Conservation (phyloP, 1,284 basidiomycete genomes). For the Ganoderma resinaceum region DNA sequence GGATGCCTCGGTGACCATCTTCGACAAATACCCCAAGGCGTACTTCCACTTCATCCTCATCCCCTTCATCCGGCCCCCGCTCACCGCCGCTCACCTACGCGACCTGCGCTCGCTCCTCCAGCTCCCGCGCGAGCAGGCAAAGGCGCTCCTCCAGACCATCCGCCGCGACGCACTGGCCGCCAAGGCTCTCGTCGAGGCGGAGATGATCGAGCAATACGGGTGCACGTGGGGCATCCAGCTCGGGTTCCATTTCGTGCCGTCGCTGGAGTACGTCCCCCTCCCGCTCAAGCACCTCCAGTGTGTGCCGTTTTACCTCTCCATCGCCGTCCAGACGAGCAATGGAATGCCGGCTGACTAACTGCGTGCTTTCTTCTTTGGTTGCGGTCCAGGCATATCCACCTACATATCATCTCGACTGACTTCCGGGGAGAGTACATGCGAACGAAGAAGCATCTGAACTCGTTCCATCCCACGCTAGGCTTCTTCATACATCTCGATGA, state of each 20-base stretch:
- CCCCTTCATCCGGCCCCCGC: conserved; percentile 54
- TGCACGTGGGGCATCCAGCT: conserved; percentile 83
- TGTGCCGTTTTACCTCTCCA: conserved; percentile 12
- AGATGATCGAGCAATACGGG: conserved; percentile 83
- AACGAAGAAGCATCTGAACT: conserved; percentile 94
- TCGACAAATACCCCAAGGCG: conserved; percentile 88
- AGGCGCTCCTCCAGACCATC: conserved; percentile 58
- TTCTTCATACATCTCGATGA: conserved; percentile 87
- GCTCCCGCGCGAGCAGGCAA: conserved; percentile 60
- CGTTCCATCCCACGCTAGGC: conserved; percentile 87
- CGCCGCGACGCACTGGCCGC: conserved; percentile 65
- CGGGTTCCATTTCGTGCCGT: conserved; percentile 90
- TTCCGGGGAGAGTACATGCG: conserved; percentile 80
- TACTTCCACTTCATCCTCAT: conserved; percentile 86
- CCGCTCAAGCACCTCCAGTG: conserved; percentile 25
- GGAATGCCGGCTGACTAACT: conserved; percentile 9
- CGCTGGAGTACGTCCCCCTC: conserved; percentile 66
- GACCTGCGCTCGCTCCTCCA: conserved; percentile 69
- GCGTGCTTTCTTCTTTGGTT: neutral
- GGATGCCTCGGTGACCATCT: conserved; percentile 73
- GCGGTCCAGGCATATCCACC: conserved; percentile 77
- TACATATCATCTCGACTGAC: conserved; percentile 90
- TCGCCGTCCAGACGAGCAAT: neutral
- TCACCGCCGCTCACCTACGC: conserved; percentile 52
- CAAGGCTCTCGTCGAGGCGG: conserved; percentile 71